Base-by-base conservation (phyloP, 495 filamentous ascomycete species). In the Cenococcum geophilum region DNA sequence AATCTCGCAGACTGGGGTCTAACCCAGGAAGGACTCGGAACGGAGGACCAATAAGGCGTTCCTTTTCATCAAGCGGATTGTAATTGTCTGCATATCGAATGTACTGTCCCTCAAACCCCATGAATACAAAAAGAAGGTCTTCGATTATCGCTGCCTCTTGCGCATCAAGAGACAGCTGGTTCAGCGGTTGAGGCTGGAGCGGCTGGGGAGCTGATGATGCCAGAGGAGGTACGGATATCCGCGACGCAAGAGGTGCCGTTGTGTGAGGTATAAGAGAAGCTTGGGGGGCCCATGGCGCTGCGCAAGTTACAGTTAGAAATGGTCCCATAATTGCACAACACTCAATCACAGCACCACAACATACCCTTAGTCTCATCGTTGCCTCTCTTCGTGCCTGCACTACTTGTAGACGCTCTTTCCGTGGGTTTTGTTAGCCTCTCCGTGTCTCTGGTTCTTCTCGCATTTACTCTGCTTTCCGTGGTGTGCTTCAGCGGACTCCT, bases 21-120 rank as follows among this genome's bases (percentile, higher is more conserved):
- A 97, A 77, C 12, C 93, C 92, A 14, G 87, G 81, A 0, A 88
- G 76, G 49, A 97, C 85, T 61, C 83, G 85, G 75, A 88, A 97
- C 9, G 75, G 72, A 3, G 93, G 92, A 0, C 95, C 93, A 0
- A 83, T 78, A 55, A 97, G 76, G 18, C 91, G 84, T 71, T 93
- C 89, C 61, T 91, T 91, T 72, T 98, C 93, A 12, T 84, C 80
- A 5, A 80, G 73, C 0, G 93, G 90, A 61, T 96, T 86, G 73
- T 96, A 97, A 1, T 83, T 80, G 58, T 84, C 83, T 40, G 79
- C 79, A 66, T 90, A 97, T 60, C 91, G 89, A 65, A 97, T 88
- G 72, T 97, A 97, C 72, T 95, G 91, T 27, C 93, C 93, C 75
- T 98, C 93, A 62, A 89, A 95, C n/a, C 93, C 93, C 92, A 97